Percentiles rank a stretch among this genome's conserved stretches.
Conservation (phyloP, 2,329 filamentous ascomycete genomes). For the Alternaria arbusti region DNA sequence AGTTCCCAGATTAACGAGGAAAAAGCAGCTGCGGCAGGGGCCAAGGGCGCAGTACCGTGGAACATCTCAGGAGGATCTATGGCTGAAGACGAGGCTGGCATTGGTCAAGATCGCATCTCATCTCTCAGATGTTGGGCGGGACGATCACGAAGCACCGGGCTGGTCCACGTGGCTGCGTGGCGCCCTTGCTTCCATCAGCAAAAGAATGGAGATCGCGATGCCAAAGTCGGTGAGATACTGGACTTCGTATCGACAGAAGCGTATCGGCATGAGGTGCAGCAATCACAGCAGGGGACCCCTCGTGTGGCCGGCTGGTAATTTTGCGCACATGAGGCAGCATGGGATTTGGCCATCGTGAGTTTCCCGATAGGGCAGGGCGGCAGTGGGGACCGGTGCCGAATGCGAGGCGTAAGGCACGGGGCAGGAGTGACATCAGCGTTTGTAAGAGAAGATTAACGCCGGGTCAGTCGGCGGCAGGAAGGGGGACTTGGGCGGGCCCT, state of each 20-base stretch:
- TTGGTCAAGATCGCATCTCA: neutral
- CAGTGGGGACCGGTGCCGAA: neutral
- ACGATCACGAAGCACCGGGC: slow-evolving; percentile 3
- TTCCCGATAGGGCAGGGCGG: slow-evolving; percentile 1
- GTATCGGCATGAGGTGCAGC: neutral
- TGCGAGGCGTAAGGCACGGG: slow-evolving; percentile 1
- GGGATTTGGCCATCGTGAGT: neutral
- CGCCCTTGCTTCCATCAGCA: neutral
- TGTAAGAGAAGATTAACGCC: slow-evolving; percentile 4
- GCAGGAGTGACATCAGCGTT: slow-evolving; percentile 8
- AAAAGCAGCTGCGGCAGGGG: neutral
- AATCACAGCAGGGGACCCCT: neutral
- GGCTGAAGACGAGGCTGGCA: neutral
- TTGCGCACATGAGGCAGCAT: neutral
- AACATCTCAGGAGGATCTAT: neutral
- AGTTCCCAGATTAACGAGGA: neutral
- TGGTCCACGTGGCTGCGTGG: slow-evolving; percentile 6
- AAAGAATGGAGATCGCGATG: neutral
- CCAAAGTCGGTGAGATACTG: neutral
- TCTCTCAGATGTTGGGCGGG: slow-evolving; percentile 3
- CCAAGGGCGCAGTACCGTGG: slow-evolving; percentile 2
- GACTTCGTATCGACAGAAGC: neutral
- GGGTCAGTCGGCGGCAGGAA: slow-evolving; percentile 14
- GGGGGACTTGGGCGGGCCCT: slow-evolving; percentile 9
- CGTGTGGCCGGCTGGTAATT: neutral